Evolutionary conservation across 208 protist genomes (phyloP).

Genomic region (Acanthamoeba triangularis): DNA sequence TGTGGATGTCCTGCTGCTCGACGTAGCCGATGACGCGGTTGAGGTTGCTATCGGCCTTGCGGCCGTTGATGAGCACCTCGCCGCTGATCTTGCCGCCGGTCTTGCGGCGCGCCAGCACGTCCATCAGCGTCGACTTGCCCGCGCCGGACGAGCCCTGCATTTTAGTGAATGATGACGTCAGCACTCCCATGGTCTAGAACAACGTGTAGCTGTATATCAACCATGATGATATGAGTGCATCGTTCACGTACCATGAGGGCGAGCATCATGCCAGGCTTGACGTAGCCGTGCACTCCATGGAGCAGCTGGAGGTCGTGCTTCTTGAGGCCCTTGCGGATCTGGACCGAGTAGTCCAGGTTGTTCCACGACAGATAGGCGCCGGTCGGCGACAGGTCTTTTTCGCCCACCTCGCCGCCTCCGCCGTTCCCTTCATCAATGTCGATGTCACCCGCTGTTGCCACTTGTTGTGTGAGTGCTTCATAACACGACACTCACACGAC

Average conservation of each 20-base stretch:
- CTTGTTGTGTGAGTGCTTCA: too few species aligned
- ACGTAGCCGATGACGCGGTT: constrained; percentile 82
- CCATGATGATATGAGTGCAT: background rate
- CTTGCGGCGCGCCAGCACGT: constrained; percentile 83
- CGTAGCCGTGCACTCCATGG: constrained; percentile 82
- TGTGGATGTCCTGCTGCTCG: constrained; percentile 83
- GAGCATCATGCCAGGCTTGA: constrained; percentile 86
- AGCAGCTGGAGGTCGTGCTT: constrained; percentile 75
- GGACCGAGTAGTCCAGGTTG: constrained; percentile 80
- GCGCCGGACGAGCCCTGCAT: constrained; percentile 82
- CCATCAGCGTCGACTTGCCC: constrained; percentile 84
- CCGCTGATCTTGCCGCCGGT: constrained; percentile 82
- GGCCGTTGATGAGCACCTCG: constrained; percentile 84
- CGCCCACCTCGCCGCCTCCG: background rate
- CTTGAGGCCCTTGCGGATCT: constrained; percentile 76
- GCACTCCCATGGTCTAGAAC: background rate
- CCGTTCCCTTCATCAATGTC: background rate
- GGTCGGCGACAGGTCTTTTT: background rate
- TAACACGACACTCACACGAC: background rate
- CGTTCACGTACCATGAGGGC: constrained; percentile 76
- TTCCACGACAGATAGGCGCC: constrained; percentile 84
- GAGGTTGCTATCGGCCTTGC: constrained; percentile 63
- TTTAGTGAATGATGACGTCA: background rate
- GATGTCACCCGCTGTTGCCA: background rate
- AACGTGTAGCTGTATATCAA: background rate